These are phyloP conservation scores for Mucor mucedo DNA, from an alignment of 371 early-diverging fungal genomes.

Conservation along the genomic window DNA sequence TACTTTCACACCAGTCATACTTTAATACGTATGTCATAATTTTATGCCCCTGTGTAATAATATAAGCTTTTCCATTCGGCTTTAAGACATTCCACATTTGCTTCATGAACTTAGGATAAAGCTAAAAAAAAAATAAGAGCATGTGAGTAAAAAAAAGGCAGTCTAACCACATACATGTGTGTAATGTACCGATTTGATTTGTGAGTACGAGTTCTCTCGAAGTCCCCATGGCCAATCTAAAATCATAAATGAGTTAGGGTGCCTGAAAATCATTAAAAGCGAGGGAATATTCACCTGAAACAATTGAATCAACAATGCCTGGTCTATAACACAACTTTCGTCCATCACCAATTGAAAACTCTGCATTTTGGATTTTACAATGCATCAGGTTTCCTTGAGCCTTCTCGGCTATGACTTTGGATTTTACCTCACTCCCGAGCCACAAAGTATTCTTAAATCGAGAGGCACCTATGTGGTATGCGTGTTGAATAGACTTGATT, in stretches of 20 bases:
- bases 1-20: conserved; percentile 42
- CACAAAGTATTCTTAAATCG: conserved; percentile 39
- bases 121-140: conserved; percentile 15
- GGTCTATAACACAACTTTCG: conserved; percentile 39
- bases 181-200: conserved; percentile 41
- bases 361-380: conserved; percentile 34
- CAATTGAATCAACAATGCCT: conserved; percentile 38
- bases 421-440: conserved; percentile 51
- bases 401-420: conserved; percentile 35
- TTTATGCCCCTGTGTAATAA: conserved; percentile 52
- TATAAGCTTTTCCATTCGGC: conserved; percentile 42
- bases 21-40: conserved; percentile 41
- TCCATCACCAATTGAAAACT: conserved; percentile 46
- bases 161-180: background rate
- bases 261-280: background rate
- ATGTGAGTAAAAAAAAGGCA: background rate
- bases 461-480: conserved; percentile 33
- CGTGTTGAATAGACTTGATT: background rate
- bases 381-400: conserved; percentile 42
- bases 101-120: conserved; percentile 51
- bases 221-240: conserved; percentile 57
- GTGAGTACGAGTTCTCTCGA: conserved; percentile 41
- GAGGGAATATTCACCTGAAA: conserved; percentile 38
- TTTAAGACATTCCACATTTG: conserved; percentile 39
- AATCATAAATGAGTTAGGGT: background rate